Evolutionary conservation across 306 rosid species (phyloP).

Genomic region (Castanea sativa): DNA sequence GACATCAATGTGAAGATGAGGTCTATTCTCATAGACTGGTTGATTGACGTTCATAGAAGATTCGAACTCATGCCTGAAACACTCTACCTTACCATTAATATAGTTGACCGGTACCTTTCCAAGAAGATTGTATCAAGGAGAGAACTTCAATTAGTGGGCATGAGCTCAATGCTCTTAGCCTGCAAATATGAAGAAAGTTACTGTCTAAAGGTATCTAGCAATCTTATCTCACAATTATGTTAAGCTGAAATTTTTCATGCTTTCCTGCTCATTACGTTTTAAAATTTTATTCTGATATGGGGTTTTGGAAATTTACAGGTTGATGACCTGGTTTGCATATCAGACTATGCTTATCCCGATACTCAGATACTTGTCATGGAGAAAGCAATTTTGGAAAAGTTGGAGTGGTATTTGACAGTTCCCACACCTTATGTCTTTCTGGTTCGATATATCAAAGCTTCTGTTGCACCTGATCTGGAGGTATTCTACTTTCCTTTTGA

Average conservation of each 20-base stretch:
- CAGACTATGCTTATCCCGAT: slow-evolving; percentile 43
- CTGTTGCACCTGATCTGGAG: slow-evolving; percentile 36
- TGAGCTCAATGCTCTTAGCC: slow-evolving; percentile 62
- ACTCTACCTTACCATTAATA: slow-evolving; percentile 50
- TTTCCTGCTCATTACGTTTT: too few species aligned
- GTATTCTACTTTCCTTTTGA: slow-evolving; percentile 14
- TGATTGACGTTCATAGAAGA: slow-evolving; percentile 49
- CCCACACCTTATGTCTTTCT: slow-evolving; percentile 56
- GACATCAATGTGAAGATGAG: slow-evolving; percentile 55
- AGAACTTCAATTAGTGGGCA: slow-evolving; percentile 52
- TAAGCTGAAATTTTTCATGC: background rate
- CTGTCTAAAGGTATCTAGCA: slow-evolving; percentile 42
- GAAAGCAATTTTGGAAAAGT: slow-evolving; percentile 44
- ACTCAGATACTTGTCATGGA: slow-evolving; percentile 45
- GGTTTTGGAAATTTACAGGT: slow-evolving; percentile 25
- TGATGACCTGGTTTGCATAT: slow-evolving; percentile 41
- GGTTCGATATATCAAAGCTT: slow-evolving; percentile 48
- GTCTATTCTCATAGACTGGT: slow-evolving; percentile 53
- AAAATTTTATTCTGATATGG: too few species aligned
- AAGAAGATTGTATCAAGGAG: slow-evolving; percentile 33
- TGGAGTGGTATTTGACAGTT: slow-evolving; percentile 56
- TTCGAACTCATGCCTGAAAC: slow-evolving; percentile 56
- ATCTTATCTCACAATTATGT: background rate
- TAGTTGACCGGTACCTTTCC: slow-evolving; percentile 56
- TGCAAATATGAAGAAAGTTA: slow-evolving; percentile 57